Conservation (phyloP, 441 rosid genomes). For the Dalechampia spathulata region DNA sequence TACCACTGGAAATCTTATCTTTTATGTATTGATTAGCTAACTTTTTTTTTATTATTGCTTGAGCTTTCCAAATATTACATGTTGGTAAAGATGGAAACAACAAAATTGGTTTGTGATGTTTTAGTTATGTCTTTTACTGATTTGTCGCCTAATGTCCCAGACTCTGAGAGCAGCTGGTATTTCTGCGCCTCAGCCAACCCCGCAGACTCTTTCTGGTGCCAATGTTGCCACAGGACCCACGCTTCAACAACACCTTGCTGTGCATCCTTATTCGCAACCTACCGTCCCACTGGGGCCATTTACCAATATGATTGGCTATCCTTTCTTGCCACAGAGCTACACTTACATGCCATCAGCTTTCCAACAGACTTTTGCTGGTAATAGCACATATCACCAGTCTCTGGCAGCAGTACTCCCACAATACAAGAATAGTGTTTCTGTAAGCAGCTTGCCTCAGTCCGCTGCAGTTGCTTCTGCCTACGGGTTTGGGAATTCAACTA, state of each 20-base stretch:
- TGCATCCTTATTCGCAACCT: conserved; percentile 93
- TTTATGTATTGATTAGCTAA: no score
- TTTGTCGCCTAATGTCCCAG: conserved; percentile 39
- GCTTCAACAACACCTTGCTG: conserved; percentile 80
- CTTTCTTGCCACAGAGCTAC: conserved; percentile 79
- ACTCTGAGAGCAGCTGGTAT: conserved; percentile 52
- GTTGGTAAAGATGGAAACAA: no score
- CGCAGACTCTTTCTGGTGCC: conserved; percentile 51
- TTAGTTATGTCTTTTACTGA: not conserved
- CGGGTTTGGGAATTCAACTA: conserved; percentile 76
- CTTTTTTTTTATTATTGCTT: no score
- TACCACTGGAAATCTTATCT: no score
- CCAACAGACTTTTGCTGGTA: conserved; percentile 86
- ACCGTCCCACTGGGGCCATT: conserved; percentile 75
- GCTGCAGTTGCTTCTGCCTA: conserved; percentile 81
- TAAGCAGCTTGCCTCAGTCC: conserved; percentile 83
- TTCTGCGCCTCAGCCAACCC: conserved; percentile 57
- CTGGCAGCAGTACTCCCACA: conserved; percentile 84
- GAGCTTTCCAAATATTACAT: no score
- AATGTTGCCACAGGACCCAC: conserved; percentile 69
- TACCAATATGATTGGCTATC: conserved; percentile 85
- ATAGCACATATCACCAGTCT: conserved; percentile 79
- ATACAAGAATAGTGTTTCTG: conserved; percentile 68
- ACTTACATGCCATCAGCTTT: conserved; percentile 87
- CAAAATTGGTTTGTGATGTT: no score